Percentiles rank a stretch among this genome's conserved stretches.
Evolutionary conservation across 495 filamentous ascomycete genomes (phyloP).

Genomic region (Neurospora terricola): DNA sequence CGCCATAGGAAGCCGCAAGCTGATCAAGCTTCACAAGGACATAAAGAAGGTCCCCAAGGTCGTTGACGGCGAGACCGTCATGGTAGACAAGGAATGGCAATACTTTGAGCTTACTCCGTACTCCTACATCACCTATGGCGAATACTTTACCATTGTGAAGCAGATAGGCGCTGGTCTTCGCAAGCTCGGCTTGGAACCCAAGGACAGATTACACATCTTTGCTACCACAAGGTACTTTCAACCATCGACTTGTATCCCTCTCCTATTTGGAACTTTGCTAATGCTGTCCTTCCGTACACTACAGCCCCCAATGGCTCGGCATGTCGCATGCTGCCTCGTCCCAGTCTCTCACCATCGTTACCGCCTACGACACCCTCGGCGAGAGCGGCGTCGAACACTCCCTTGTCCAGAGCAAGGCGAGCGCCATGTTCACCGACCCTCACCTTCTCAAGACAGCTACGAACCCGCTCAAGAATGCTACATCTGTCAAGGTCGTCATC

Average conservation of each 20-base stretch:
- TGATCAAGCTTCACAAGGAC: conserved; percentile 51
- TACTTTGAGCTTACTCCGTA: conserved; percentile 56
- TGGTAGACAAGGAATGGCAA: conserved; percentile 58
- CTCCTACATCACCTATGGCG: conserved; percentile 48
- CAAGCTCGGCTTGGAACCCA: conserved; percentile 41
- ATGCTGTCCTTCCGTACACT: neutral
- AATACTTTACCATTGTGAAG: conserved; percentile 45
- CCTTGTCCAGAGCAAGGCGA: conserved; percentile 47
- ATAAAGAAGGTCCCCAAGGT: conserved; percentile 58
- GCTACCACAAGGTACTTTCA: conserved; percentile 44
- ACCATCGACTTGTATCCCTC: neutral
- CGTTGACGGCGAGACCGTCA: conserved; percentile 49
- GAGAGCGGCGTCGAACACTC: conserved; percentile 52
- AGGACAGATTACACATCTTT: conserved; percentile 50
- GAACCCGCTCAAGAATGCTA: conserved; percentile 31
- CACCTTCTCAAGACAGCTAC: conserved; percentile 42
- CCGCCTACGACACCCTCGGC: conserved; percentile 73
- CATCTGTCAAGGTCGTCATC: conserved; percentile 32
- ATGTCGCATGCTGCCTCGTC: conserved; percentile 61
- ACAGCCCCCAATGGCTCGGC: conserved; percentile 38
- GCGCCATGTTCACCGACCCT: conserved; percentile 52
- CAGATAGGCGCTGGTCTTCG: conserved; percentile 47
- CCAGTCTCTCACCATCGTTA: conserved; percentile 93
- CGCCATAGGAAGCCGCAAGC: conserved; percentile 47
- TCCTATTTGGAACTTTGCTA: neutral